Percentiles rank a stretch among this genome's conserved stretches.
These are phyloP conservation scores for Globisporangium solare DNA, from an alignment of 352 stramenopile genomes.

Conservation along the genomic window DNA sequence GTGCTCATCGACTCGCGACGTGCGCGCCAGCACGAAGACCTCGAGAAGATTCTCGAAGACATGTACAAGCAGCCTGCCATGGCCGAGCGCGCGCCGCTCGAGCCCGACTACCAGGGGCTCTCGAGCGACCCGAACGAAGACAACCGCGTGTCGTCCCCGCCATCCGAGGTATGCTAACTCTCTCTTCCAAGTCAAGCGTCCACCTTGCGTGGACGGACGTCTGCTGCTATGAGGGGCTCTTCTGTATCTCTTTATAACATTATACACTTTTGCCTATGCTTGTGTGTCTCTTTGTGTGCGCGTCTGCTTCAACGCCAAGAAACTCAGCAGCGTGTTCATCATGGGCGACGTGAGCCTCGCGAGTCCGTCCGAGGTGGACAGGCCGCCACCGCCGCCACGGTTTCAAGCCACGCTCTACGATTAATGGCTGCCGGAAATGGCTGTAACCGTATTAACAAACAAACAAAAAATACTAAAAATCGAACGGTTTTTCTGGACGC, in stretches of 20 bases:
- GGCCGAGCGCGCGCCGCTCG: constrained; percentile 51
- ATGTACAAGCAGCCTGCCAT: constrained; percentile 53
- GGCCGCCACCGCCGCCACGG: background rate
- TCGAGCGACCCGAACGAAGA: constrained; percentile 55
- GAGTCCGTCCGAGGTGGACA: constrained; percentile 1
- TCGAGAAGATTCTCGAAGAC: constrained; percentile 55
- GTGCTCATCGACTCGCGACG: constrained; percentile 66
- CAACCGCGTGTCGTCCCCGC: constrained; percentile 63
- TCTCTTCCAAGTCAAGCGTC: too few species aligned
- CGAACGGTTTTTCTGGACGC: too few species aligned
- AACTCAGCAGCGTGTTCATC: constrained; percentile 5
- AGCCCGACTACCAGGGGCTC: constrained; percentile 74
- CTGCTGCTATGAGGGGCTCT: background rate
- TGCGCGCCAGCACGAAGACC: constrained; percentile 41
- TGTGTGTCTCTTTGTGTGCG: background rate
- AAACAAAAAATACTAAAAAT: background rate
- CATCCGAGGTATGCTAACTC: constrained; percentile 40
- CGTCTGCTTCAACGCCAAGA: background rate
- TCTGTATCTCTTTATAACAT: background rate
- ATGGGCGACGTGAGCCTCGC: constrained; percentile 6
- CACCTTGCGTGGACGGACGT: background rate
- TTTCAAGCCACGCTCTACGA: constrained; percentile 8
- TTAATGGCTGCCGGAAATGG: background rate
- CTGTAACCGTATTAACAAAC: too few species aligned
- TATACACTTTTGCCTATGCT: constrained; percentile 3